Evolutionary conservation across 148 eudicot genomes (phyloP).

Genomic region (Silene conica): DNA sequence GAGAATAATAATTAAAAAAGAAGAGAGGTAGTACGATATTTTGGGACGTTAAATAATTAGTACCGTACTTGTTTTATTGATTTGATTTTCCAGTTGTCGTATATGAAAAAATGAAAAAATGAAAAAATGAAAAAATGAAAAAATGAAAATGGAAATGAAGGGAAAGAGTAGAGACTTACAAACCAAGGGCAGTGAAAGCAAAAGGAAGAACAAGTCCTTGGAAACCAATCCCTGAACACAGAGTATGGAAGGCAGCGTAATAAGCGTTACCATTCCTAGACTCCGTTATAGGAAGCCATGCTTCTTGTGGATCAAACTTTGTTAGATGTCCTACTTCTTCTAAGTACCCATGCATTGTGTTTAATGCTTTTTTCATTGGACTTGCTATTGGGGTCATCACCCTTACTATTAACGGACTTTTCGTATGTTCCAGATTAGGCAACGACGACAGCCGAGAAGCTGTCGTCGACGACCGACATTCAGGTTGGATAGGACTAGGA

Average conservation of each 20-base stretch:
- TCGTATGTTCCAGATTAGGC: slow-evolving; percentile 11
- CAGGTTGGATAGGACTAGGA: background rate
- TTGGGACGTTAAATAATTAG: background rate
- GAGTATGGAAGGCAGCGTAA: slow-evolving; percentile 72
- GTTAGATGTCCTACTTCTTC: slow-evolving; percentile 52
- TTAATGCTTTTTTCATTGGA: slow-evolving; percentile 44
- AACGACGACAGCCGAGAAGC: background rate
- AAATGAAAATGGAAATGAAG: background rate
- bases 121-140: too few relatives aligned
- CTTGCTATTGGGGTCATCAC: slow-evolving; percentile 37
- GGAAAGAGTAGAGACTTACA: slow-evolving; percentile 31
- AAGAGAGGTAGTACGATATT: too few relatives aligned
- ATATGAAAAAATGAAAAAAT: too few relatives aligned
- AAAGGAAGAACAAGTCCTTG: slow-evolving; percentile 81
- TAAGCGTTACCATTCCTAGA: slow-evolving; percentile 65
- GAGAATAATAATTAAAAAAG: too few relatives aligned
- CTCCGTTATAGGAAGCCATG: slow-evolving; percentile 83
- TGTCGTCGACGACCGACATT: slow-evolving; percentile 5
- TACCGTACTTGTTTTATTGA: too few relatives aligned
- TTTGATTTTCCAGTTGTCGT: too few relatives aligned
- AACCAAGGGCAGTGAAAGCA: slow-evolving; percentile 67
- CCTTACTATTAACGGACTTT: slow-evolving; percentile 34
- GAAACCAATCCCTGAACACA: slow-evolving; percentile 69
- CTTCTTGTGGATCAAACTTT: slow-evolving; percentile 55
- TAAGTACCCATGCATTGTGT: slow-evolving; percentile 38